Conservation (phyloP, 306 rosid genomes). For the Senna siamea region DNA sequence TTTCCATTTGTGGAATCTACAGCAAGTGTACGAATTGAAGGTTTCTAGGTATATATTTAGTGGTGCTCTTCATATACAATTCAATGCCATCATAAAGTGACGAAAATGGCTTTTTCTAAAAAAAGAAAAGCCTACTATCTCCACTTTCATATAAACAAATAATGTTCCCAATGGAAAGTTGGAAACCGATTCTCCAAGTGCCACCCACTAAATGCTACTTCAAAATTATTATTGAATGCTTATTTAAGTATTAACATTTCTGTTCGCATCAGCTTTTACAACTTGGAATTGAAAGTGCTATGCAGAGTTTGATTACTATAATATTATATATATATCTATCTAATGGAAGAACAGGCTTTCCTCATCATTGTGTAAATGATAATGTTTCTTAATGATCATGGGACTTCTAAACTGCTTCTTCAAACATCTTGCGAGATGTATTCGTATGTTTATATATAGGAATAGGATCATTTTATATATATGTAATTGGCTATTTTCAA, state of each 20-base stretch:
- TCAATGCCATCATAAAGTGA: conserved; percentile 29
- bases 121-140: conserved; percentile 34
- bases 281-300: not conserved
- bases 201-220: not conserved
- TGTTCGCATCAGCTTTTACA: not conserved
- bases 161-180: conserved; percentile 35
- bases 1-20: conserved; percentile 30
- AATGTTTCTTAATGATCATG: not conserved
- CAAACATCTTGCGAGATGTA: not conserved
- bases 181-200: not conserved
- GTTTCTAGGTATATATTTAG: not conserved
- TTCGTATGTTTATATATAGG: not conserved
- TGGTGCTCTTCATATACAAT: conserved; percentile 27
- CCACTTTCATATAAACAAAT: conserved; percentile 18
- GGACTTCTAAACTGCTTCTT: not conserved
- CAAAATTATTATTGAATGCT: not conserved
- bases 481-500: not conserved
- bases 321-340: not conserved
- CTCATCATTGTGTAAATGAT: not conserved
- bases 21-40: not conserved
- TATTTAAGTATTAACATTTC: not conserved
- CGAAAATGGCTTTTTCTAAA: conserved; percentile 34
- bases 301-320: not conserved
- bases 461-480: not conserved
- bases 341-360: not conserved